Evolutionary conservation across 1,284 basidiomycete species (phyloP), one percentile per base, ranked within the genome.

Genomic region (Abortiporus biennis): DNA sequence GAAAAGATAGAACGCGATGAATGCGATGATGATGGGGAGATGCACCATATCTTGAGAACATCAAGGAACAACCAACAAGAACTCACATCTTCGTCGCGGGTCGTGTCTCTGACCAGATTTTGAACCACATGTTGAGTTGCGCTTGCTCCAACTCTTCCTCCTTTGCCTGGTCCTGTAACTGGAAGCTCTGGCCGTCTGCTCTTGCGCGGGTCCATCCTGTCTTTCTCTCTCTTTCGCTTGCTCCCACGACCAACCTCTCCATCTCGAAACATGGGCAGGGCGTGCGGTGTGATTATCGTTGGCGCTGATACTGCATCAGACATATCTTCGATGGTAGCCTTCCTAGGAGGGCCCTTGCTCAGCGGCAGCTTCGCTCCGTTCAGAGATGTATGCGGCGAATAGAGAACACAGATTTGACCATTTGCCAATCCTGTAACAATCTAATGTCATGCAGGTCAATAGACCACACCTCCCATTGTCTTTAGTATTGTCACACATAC

Each of bases 61-160:
- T n/a, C n/a, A n/a, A n/a, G n/a, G n/a, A n/a, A n/a, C n/a, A n/a
- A n/a, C n/a, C n/a, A n/a, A n/a, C n/a, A n/a, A 55, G 30, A 45
- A 89, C 92, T 76, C 69, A 95, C 92, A 67, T 97, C 93, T 66
- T 94, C 84, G 67, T 90, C 89, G 55, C 90, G 69, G 33, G 86
- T 88, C 48, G 82, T 88, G 59, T 93, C 89, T 58, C 87, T 76
- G 43, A 93, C 92, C 59, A 99, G 68, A 54, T 89, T 87, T 65
- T 96, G 92, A 33, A 99, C 92, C 48, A 97, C 79, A 56, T 95
- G 90, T 53, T 96, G 92, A 36, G 89, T 97, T 3, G 92, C 95
- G 64, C 89, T 92, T 27, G 92, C 88, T 19, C 96, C 96, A 35
- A 99, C 89, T 22, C 95, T 71, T 36, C 96, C 96, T 21, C 94